Base-by-base conservation (phyloP, 2,329 filamentous ascomycete species). In the Pseudodiploospora longispora region DNA sequence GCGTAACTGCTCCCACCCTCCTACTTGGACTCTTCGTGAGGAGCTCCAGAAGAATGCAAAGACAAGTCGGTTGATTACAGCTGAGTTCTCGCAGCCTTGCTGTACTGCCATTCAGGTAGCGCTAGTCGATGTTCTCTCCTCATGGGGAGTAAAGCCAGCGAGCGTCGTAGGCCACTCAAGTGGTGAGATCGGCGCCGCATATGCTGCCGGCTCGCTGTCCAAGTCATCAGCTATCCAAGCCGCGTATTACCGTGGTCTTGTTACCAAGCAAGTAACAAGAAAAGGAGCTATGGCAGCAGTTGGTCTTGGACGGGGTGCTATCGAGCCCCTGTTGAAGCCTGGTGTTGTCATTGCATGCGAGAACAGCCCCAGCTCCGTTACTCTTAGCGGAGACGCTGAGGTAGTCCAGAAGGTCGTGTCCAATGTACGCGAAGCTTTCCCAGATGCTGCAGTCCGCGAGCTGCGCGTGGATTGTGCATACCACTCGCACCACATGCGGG, bases 151-250 rank as follows among this genome's bases (percentile, higher is more conserved):
- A 6, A 42, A 50, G 8, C 61, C 65, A 3, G 43, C 48, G 4
- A 56, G 61, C 37, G 68, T 72, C 30, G 68, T 59, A 1, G 64
- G 66, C 6, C 59, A 68, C 31, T 61, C 58, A 1, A 57, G 56
- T 1, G 60, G 60, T 0, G 60, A 62, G 41, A 60, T 62, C 6
- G 60, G 50, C 0, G 59, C 60, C 3, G 57, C 56, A 0, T 61
- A 60, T 32, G 55, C 57, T 1, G 43, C 56, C 2, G 52, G 52
- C 1, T 41, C 38, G 9, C 27, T 54, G 10, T 49, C 47, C 1
- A 36, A 38, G 6, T 10, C 33, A 1, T 47, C 50, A 4, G 54
- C 54, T 33, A 53, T 55, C 27, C 19, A 32, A 1, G 29, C 40
- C 1, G 50, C 54, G 0, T 55, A 54, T 47, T 52, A 47, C 10